Percentiles rank a stretch among this genome's conserved stretches.
Evolutionary conservation across 331 rosid species (phyloP).

Genomic region (Quercus tomentella): DNA sequence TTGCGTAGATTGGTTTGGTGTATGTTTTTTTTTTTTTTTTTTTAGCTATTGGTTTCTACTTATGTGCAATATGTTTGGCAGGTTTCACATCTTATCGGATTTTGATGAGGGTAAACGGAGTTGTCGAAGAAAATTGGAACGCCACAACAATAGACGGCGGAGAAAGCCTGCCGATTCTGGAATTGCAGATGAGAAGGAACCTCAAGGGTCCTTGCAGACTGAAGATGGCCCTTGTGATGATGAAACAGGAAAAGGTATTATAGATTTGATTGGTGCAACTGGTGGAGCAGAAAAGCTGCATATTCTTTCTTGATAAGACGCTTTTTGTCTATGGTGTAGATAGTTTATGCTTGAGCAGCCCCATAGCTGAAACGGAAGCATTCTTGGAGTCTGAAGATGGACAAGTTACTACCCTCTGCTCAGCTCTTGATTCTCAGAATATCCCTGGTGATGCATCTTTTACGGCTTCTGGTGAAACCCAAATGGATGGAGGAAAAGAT

Average conservation of each 20-base stretch:
- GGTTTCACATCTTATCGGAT: conserved; percentile 83
- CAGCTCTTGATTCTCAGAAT: conserved; percentile 52
- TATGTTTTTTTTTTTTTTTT: not conserved
- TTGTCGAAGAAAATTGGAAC: conserved; percentile 89
- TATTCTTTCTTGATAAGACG: not conserved
- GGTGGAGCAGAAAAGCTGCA: not conserved
- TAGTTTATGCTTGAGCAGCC: conserved; percentile 40
- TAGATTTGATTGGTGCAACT: not conserved
- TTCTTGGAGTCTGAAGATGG: conserved; percentile 58
- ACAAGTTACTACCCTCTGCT: conserved; percentile 23
- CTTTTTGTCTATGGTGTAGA: conserved; percentile 41
- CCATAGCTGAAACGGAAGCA: conserved; percentile 40
- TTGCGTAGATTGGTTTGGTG: not conserved
- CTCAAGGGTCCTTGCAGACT: conserved; percentile 35
- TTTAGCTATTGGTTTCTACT: not conserved
- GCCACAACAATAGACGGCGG: conserved; percentile 82
- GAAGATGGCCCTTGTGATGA: conserved; percentile 46
- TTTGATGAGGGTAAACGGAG: conserved; percentile 98
- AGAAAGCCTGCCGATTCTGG: conserved; percentile 58
- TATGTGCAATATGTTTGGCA: conserved; percentile 27
- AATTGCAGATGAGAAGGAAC: conserved; percentile 35
- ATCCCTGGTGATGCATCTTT: conserved; percentile 36
- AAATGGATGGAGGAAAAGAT: conserved; percentile 47
- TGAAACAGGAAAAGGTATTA: conserved; percentile 57
- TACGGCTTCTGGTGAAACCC: conserved; percentile 56